Evolutionary conservation across 2,329 filamentous ascomycete genomes (phyloP), one percentile per base, ranked within the genome.

Genomic region (Hypoxylon sp.): DNA sequence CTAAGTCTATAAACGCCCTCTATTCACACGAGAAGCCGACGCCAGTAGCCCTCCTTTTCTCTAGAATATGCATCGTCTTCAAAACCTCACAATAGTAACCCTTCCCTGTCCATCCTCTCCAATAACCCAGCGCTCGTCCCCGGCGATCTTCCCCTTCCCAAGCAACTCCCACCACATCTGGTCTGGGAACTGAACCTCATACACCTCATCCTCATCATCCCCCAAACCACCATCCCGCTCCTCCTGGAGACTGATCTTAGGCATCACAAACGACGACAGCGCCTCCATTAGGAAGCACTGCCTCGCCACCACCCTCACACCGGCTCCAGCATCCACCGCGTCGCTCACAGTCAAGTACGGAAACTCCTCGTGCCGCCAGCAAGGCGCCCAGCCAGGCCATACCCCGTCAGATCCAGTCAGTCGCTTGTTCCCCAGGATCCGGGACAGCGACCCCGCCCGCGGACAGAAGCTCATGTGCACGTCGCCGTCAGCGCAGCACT

Each of bases 61-160:
- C 3, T 2, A 30, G 9, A 21, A 25, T 36, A 17, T 21, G 21
- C 19, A 43, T 5, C 19, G 13, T 28, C 38, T 23, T 67, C 28
- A 84, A 66, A 90, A 90, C 60, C 82, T 76, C 64, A 86, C 78
- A 60, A 90, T 77, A 0, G 86, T 85, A 49, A 90, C 75, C 65
- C 83, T 81, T 32, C 85, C 81, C 7, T 80, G 74, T 1, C 70
- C 68, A 73, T 87, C 88, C 77, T 90, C 86, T 0, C 89, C 88
- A 10, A 90, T 76, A n/a, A 90, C 58, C 83, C 87, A 90, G 60
- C 86, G 78, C 75, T 90, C 88, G 66, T 89, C 86, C 1, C 88
- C 89, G 36, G 78, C 83, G 14, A 91, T 85, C 65, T 81, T 81
- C 0, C 86, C 87, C 71, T 82, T 85, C 1, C 75, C 82, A 50